Base-by-base conservation (phyloP, 768 basidiomycete genomes). In the Trametes gibbosa region DNA sequence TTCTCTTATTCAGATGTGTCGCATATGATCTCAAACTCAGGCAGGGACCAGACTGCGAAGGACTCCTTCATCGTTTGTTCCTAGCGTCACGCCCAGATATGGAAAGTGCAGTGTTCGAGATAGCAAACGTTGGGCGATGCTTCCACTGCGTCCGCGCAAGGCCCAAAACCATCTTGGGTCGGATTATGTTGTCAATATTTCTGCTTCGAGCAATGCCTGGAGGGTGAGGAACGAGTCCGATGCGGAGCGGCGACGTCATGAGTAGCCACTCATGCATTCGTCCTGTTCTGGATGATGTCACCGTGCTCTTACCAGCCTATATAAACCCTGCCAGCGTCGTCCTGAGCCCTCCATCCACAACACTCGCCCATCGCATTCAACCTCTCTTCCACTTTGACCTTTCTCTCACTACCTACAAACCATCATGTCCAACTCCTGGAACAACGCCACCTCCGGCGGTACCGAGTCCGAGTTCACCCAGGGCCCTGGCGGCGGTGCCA, bases 251-350 rank as follows among this genome's bases (percentile, higher is more conserved):
- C 50, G 50, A 51, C 50, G 50, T 51, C 50, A 51, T 51, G 13
- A 23, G 37, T 51, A 17, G 24, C 50, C 50, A 51, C 50, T 16
- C 16, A 16, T 37, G 34, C 50, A n/a, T 35, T 29, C 50, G 39
- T 27, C n/a, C 24, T 5, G 29, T 5, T 32, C 29, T 32, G 39
- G 10, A 65, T 65, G 64, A 65, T 65, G 64, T 59, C 62, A 65
- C 52, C 34, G 6, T 17, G 5, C 37, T 17, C 17, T 13, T 14
- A 17, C 10, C 48, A 17, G 0, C 54, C 2, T 61, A 64, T 61
- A 61, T 51, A 53, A 25, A 0, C 52, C 32, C 37, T 5, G 2
- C 35, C 32, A n/a, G 23, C 25, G 8, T n/a, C 29, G 23, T 17
- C 23, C 50, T 4, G 39, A 27, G 27, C 1, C 34, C 51, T 10